Base-by-base conservation (phyloP, 208 protist species). In the Herpetomonas samuelpessoai region DNA sequence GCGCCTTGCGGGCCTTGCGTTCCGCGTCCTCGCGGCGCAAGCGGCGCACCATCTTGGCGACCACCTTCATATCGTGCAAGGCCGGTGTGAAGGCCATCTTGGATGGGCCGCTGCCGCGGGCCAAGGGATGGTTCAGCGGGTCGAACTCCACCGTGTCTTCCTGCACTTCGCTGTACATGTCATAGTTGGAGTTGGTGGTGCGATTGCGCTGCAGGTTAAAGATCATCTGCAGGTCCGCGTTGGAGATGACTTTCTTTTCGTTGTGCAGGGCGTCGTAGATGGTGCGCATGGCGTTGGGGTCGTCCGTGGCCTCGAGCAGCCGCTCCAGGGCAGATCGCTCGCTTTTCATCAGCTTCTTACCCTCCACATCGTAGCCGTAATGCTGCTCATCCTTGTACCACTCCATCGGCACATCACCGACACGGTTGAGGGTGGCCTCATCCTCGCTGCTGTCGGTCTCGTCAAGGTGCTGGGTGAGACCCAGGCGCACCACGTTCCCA, bases 351-450 rank as follows among this genome's bases (percentile, higher is more conserved):
- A 98, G 74, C 59, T 91, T 94, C 39, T 91, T 88, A 12, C 95
- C 95, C 53, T 96, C 83, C 48, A 95, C 62, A 63, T 97, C 92
- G 76, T 98, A 98, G 45, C 95, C 95, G 44, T 91, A 86, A 71
- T 98, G 95, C 18, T 80, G 57, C 58, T 97, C 90, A 45, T 96
- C 95, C 68, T 96, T 90, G 76, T 98, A 98, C 95, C 95, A 98
- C 77, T 94, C 90, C 27, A 98, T 61, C 22, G 95, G 95, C 44
- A 98, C 90, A 70, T 98, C 91, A 10, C 95, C 95, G 1, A 97
- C 83, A 38, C 90, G 90, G 67, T 97, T 98, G 9, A 96, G 84
- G 47, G 73, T 81, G 7, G 79, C 84, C 55, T 96, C 87, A 50
- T 95, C 91, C 57, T 98, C 92, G 68, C 86, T 93, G 60, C 86